A percentile compares a stretch with the other conserved stretches of the same genome.
Evolutionary conservation across 331 rosid species (phyloP).

Genomic region (Pyrus hybrid): DNA sequence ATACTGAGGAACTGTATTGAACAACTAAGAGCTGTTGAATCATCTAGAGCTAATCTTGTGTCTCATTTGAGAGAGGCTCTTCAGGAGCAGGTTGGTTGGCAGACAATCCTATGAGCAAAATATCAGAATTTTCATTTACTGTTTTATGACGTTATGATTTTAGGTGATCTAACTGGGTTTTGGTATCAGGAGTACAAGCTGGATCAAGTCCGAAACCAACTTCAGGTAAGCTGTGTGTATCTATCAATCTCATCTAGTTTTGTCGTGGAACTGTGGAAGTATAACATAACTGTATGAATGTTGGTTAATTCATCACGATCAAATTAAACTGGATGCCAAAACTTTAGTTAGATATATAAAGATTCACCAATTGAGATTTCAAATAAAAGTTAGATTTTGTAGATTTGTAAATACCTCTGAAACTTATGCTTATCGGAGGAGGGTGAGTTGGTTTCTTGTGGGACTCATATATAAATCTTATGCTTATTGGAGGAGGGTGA

Average conservation of each 20-base stretch:
- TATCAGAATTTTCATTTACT: not conserved
- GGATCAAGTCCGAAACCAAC: slow-evolving; percentile 77
- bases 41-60: slow-evolving; percentile 76
- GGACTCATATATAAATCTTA: not conserved
- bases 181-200: slow-evolving; percentile 72
- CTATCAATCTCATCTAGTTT: not conserved
- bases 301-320: not conserved
- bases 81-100: slow-evolving; percentile 70
- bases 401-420: not conserved
- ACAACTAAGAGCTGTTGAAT: slow-evolving; percentile 63
- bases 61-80: slow-evolving; percentile 85
- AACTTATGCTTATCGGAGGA: not conserved
- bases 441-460: too few relatives aligned
- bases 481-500: not conserved
- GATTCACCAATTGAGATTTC: not conserved
- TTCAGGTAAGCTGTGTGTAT: slow-evolving; percentile 61
- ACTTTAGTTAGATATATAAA: not conserved
- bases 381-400: too few relatives aligned
- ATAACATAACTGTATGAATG: not conserved
- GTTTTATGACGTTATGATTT: not conserved
- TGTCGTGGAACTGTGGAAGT: not conserved
- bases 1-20: slow-evolving; percentile 66
- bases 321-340: not conserved
- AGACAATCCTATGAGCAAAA: not conserved
- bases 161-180: slow-evolving; percentile 26